These are phyloP conservation scores for Blumeriella jaapii DNA, from an alignment of 2,329 filamentous ascomycete genomes.

Conservation along the genomic window DNA sequence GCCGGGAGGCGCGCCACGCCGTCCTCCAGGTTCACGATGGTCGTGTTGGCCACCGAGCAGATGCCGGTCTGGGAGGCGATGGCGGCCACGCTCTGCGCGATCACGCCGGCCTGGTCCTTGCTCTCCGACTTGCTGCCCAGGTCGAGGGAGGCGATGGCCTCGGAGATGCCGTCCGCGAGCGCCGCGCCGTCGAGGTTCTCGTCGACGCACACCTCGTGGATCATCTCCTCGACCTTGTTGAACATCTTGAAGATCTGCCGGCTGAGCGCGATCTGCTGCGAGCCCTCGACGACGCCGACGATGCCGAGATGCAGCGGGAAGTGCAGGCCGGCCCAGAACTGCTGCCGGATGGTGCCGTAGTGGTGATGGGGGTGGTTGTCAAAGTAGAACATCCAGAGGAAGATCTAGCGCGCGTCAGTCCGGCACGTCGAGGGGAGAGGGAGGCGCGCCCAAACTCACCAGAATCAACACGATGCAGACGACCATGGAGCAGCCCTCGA, in stretches of 20 bases:
- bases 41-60: neutral
- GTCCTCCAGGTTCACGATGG: neutral
- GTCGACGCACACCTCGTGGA: slow-evolving; percentile 1
- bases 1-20: neutral
- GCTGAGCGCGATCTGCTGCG: slow-evolving; percentile 7
- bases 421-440: neutral
- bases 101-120: neutral
- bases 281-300: slow-evolving; percentile 42
- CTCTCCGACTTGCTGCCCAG: neutral
- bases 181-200: slow-evolving; percentile 1
- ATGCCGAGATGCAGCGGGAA: slow-evolving; percentile 44
- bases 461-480: slow-evolving; percentile 25
- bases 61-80: no score
- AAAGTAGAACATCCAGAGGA: slow-evolving; percentile 46
- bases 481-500: slow-evolving; percentile 13
- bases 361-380: slow-evolving; percentile 40
- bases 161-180: neutral
- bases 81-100: no score
- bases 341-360: slow-evolving; percentile 40
- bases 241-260: neutral
- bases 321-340: slow-evolving; percentile 38
- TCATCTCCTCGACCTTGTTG: neutral
- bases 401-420: slow-evolving; percentile 11
- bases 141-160: neutral
- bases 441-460: neutral